Evolutionary conservation across 2,329 filamentous ascomycete genomes (phyloP).

Genomic region (Diaporthe nobilis): DNA sequence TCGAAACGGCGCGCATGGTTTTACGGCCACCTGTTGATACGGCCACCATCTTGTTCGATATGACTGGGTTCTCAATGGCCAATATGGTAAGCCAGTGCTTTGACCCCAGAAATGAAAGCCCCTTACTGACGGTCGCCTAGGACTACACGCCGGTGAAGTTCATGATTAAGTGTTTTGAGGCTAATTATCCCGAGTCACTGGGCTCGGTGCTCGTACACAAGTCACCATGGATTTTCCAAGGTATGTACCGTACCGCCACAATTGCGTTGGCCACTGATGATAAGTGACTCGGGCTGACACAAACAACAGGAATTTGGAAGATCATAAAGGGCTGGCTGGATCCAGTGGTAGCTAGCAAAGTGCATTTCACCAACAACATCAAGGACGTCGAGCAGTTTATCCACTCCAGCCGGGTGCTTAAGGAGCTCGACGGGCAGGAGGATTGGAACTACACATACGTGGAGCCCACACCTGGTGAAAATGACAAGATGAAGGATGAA

Average conservation of each 20-base stretch:
- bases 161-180: slow-evolving; percentile 99
- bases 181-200: slow-evolving; percentile 95
- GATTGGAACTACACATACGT: slow-evolving; percentile 87
- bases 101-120: not conserved
- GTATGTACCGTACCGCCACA: slow-evolving; percentile 59
- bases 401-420: slow-evolving; percentile 77
- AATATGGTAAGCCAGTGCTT: slow-evolving; percentile 79
- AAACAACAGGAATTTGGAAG: slow-evolving; percentile 83
- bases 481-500: slow-evolving; percentile 78
- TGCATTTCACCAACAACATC: slow-evolving; percentile 89
- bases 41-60: slow-evolving; percentile 95
- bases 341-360: slow-evolving; percentile 93
- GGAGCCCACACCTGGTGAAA: slow-evolving; percentile 83
- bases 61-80: slow-evolving; percentile 92
- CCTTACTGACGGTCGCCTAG: slow-evolving; percentile 55
- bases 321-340: slow-evolving; percentile 97
- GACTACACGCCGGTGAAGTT: slow-evolving; percentile 98
- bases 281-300: slow-evolving; percentile 37
- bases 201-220: slow-evolving; percentile 95
- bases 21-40: slow-evolving; percentile 87
- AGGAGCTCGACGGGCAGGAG: slow-evolving; percentile 89
- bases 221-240: slow-evolving; percentile 96
- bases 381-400: slow-evolving; percentile 86
- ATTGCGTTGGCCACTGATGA: not conserved
- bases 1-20: slow-evolving; percentile 92